A percentile compares a stretch with the other conserved stretches of the same genome.
phyloP scores from a whole-genome alignment of 2,329 filamentous ascomycete genomes.

The Sclerotinia sclerotiorum region DNA sequence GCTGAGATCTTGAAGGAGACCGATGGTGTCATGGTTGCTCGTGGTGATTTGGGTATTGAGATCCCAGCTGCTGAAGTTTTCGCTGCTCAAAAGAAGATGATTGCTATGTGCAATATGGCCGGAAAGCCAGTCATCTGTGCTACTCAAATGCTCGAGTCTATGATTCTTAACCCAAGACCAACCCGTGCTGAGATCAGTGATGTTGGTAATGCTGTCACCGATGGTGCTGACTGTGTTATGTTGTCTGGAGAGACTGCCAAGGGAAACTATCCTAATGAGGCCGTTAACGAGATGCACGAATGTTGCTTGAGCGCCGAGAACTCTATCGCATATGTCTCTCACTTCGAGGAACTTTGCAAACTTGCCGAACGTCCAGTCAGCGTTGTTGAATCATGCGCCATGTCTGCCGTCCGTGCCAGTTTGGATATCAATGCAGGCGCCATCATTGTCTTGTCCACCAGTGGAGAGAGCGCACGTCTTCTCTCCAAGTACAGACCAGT shows the following conservation, averaged over 20 bases:
- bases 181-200: conserved; percentile 98
- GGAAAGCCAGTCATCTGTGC: conserved; percentile 99
- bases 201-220: conserved; percentile 95
- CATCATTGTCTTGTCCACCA: conserved; percentile 94
- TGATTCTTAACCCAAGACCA: conserved; percentile 99
- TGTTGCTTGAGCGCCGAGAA: conserved; percentile 96
- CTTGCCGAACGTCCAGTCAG: conserved; percentile 80
- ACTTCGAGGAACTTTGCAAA: conserved; percentile 92
- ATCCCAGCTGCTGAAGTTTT: conserved; percentile 98
- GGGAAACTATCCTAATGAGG: conserved; percentile 88
- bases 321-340: conserved; percentile 92
- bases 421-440: conserved; percentile 95
- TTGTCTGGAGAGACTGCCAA: conserved; percentile 99
- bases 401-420: conserved; percentile 93
- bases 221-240: conserved; percentile 99
- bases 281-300: conserved; percentile 97
- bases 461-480: conserved; percentile 89
- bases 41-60: conserved; percentile 97
- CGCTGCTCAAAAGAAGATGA: conserved; percentile 99
- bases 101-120: conserved; percentile 99
- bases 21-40: conserved; percentile 99
- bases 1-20: conserved; percentile 93
- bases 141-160: conserved; percentile 99
- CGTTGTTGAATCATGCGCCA: conserved; percentile 91
- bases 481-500: conserved; percentile 98